Base-by-base conservation (phyloP, 2,329 filamentous ascomycete genomes). In the Botryotinia calthae region DNA sequence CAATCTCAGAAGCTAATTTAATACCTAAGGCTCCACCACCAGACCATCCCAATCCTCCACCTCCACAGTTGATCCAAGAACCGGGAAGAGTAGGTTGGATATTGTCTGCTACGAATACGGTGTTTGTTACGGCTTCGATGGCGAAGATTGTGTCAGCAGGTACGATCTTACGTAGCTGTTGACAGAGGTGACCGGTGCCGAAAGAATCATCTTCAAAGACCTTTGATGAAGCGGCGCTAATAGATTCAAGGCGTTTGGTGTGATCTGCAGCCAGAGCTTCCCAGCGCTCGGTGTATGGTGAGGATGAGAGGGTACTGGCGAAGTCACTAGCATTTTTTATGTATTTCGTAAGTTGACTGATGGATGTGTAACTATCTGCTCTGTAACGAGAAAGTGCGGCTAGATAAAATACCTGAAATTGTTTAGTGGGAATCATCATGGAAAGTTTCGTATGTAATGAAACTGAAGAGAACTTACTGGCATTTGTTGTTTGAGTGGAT, bases 51-150 rank as follows among this genome's bases (percentile, higher is more conserved):
- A 95, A 88, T 2, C 93, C 93, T 22, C 92, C 93, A 0, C 91
- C 93, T 1, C 93, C 93, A 79, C 92, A 95, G 80, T 94, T 95
- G 78, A 95, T 89, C 91, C 91, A 94, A 0, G 88, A 89, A 0
- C 92, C 91, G 0, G 93, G 92, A 0, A 89, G 79, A 0, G 86
- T 89, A 3, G 89, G 86, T 77, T 90, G 89, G 12, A 96, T 83
- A 76, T 94, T 92, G 76, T 96, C 91, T 40, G 88, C 86, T 0
- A 94, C 89, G 42, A 89, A 87, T 0, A 81, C 81, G 0, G 90
- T 89, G 73, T 92, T 89, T 0, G 93, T 96, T 0, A 96, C 93
- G 0, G 93, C 90, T 82, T 96, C 93, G 61, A 96, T 84, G 4
- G 89, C 90, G 84, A 88, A 95, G 74, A 95, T 92, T 0, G 92